Base-by-base conservation (phyloP, 2,329 filamentous ascomycete genomes). In the Colletotrichum shisoi region DNA sequence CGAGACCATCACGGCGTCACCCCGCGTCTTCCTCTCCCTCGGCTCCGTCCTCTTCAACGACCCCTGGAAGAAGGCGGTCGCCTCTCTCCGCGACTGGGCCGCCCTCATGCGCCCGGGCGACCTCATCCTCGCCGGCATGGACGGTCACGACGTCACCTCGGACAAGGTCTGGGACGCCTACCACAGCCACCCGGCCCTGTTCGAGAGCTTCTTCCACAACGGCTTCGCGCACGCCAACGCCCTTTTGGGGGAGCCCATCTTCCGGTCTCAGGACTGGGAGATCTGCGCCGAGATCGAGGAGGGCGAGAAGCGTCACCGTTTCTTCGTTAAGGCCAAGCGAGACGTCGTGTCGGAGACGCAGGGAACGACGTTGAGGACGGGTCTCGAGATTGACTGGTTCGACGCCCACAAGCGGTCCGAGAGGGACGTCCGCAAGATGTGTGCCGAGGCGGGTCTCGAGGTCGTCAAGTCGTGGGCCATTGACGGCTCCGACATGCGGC, bases 21-120 rank as follows among this genome's bases (percentile, higher is more conserved):
- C 74, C 2, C 73, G 77, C 15, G 69, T 80, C n/a, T 79, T 80
- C 60, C 73, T 80, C 8, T 81, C 79, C 0, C 73, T 81, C 3
- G 79, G 79, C 3, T 81, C 79, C 8, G 79, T 81, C 4, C 73
- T 81, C 19, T 81, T 79, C 71, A 81, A 81, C 57, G 79, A 81
- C 70, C 72, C 74, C 9, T 80, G 77, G 76, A 67, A 71, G 2
- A 72, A 73, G 34, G 79, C 79, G 2, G 63, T 80, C 34, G 62
- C 68, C 4, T 74, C 79, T 48, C 72, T 81, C 31, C 76, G 75
- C 66, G 72, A 70, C 49, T 81, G 79, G 79, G 78, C 74, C 11
- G 67, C 70, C n/a, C 69, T 73, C 27, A 72, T 81, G 60, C 77
- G 76, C 4, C 69, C 72, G 1, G 71, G 74, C 3, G 79, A 81